Percentiles rank a stretch among this genome's conserved stretches.
Evolutionary conservation across 2,329 filamentous ascomycete species (phyloP).

Genomic region (Trichoderma cornu-damae): DNA sequence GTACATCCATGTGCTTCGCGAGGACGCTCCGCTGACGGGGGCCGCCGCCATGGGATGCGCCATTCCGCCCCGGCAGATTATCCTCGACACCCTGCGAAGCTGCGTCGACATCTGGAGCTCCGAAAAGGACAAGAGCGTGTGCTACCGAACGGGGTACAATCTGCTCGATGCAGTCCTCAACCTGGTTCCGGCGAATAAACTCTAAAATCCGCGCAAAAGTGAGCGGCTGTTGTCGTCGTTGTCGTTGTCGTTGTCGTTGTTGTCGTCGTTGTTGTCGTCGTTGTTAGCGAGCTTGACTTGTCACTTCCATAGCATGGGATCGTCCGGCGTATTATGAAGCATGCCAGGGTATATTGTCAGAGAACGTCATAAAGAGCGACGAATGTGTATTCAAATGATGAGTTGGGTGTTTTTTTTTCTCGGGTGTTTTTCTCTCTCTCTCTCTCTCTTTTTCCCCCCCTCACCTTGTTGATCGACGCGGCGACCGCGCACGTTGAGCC

Average conservation of each 20-base stretch:
- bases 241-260: background rate
- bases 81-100: conserved; percentile 32
- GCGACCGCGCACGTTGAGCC: background rate
- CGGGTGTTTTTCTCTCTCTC: too few relatives aligned
- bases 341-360: background rate
- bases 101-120: conserved; percentile 35
- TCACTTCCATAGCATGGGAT: background rate
- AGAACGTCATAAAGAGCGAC: background rate
- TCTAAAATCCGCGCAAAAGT: background rate
- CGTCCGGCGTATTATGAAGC: background rate
- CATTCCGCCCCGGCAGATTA: conserved; percentile 34
- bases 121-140: conserved; percentile 34
- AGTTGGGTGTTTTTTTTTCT: background rate
- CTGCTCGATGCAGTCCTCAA: conserved; percentile 28
- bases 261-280: background rate
- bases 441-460: too few relatives aligned
- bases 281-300: too few relatives aligned
- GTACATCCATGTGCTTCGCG: conserved; percentile 32
- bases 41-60: conserved; percentile 26
- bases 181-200: conserved; percentile 25
- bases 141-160: conserved; percentile 33
- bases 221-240: background rate
- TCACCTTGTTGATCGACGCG: background rate
- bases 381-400: background rate
- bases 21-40: conserved; percentile 32